A percentile compares a stretch with the other conserved stretches of the same genome.
Evolutionary conservation across 768 basidiomycete species (phyloP).

Genomic region (Tubosaeta sp.): DNA sequence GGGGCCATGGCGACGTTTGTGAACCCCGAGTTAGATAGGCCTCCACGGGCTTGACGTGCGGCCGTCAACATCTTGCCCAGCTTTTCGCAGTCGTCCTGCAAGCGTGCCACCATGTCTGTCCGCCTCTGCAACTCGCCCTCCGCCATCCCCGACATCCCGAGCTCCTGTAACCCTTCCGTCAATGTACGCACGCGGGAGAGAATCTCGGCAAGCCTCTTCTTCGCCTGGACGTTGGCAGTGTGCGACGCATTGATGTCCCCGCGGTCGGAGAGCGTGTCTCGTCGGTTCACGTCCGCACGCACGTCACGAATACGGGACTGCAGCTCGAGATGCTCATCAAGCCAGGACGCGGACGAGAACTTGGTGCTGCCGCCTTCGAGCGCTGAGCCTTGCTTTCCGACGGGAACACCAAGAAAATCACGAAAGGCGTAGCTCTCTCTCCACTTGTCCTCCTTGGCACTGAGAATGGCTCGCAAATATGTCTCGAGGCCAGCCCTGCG

Average conservation of each 20-base stretch:
- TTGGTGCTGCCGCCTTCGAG: conserved; percentile 32
- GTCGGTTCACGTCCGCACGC: conserved; percentile 81
- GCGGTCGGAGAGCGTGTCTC: conserved; percentile 76
- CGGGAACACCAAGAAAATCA: conserved; percentile 83
- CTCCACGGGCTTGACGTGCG: conserved; percentile 48
- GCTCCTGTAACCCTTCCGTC: conserved; percentile 60
- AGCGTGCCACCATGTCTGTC: conserved; percentile 80
- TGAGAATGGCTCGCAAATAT: conserved; percentile 84
- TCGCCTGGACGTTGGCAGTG: conserved; percentile 77
- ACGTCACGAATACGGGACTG: conserved; percentile 75
- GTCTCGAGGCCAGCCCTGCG: conserved; percentile 71
- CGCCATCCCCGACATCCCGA: conserved; percentile 69
- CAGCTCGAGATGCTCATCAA: conserved; percentile 81
- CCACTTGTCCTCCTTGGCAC: conserved; percentile 79
- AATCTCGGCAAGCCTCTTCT: conserved; percentile 75
- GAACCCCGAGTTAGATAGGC: conserved; percentile 27
- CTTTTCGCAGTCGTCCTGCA: conserved; percentile 91
- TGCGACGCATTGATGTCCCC: conserved; percentile 74
- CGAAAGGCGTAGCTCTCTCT: conserved; percentile 73
- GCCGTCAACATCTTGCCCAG: conserved; percentile 82
- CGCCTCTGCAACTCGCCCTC: conserved; percentile 91
- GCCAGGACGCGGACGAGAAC: conserved; percentile 80
- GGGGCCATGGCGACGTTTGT: conserved; percentile 35
- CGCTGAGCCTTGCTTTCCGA: conserved; percentile 45
- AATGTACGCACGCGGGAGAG: conserved; percentile 71